Conservation (phyloP, 2,329 filamentous ascomycete species). For the Pseudogymnoascus sp. region DNA sequence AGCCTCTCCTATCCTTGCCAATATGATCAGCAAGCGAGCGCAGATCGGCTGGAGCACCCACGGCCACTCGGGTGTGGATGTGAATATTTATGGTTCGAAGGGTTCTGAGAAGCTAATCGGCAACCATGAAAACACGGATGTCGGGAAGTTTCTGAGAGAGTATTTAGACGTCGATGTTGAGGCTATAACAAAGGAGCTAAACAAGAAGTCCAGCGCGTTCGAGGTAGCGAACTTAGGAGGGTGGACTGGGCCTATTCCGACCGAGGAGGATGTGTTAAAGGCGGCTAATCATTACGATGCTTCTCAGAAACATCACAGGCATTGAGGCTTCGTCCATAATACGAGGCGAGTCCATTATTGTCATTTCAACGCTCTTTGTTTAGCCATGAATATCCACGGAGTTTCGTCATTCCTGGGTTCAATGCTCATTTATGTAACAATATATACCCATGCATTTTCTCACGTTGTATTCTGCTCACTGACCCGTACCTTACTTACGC, state of each 20-base stretch:
- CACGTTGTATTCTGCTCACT: not conserved
- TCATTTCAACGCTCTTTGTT: not conserved
- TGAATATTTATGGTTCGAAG: constrained; percentile 86
- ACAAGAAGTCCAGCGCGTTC: constrained; percentile 19
- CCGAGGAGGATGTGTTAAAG: constrained; percentile 16
- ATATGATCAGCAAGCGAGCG: constrained; percentile 80
- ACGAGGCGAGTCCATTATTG: not conserved
- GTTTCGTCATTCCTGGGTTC: not conserved
- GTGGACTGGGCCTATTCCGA: constrained; percentile 23
- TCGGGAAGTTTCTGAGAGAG: constrained; percentile 71
- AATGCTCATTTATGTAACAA: not conserved
- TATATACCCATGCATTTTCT: constrained; percentile 3
- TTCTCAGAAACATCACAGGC: not conserved
- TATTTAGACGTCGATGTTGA: constrained; percentile 79
- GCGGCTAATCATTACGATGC: not conserved
- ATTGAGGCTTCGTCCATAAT: not conserved
- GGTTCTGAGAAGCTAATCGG: constrained; percentile 63
- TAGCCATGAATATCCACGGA: not conserved
- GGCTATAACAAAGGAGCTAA: constrained; percentile 66
- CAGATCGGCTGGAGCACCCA: constrained; percentile 93
- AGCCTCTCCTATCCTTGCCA: constrained; percentile 58
- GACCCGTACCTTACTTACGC: not conserved
- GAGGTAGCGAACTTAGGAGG: constrained; percentile 7
- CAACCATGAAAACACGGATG: constrained; percentile 91
- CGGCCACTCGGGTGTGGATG: constrained; percentile 87